Conservation (phyloP, 768 basidiomycete genomes). For the Leccinum variicolor region DNA sequence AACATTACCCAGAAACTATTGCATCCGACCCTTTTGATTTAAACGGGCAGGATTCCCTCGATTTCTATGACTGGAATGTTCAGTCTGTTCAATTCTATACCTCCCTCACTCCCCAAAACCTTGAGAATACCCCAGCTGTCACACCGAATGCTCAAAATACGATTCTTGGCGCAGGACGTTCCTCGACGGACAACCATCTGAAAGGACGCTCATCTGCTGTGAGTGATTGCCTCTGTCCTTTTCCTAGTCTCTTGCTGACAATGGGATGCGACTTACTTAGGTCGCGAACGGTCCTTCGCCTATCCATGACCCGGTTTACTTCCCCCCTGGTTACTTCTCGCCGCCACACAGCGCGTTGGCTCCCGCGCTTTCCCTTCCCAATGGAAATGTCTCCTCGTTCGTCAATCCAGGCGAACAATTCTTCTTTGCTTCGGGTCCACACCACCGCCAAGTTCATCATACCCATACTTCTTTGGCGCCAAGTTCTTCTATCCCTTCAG, state of each 20-base stretch:
- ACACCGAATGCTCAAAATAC: background rate
- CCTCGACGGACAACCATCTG: no score
- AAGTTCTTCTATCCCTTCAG: background rate
- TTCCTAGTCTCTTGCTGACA: background rate
- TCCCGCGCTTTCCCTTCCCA: background rate
- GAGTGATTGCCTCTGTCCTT: background rate
- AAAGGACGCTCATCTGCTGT: background rate
- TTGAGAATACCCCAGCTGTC: background rate
- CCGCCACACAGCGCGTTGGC: background rate
- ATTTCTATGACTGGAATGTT: background rate
- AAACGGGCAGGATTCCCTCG: background rate
- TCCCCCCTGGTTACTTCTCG: background rate
- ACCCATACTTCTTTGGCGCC: background rate
- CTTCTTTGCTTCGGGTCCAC: background rate
- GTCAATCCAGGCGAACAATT: background rate
- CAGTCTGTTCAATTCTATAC: background rate
- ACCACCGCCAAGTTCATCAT: background rate
- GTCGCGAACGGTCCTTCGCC: background rate
- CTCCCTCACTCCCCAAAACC: background rate
- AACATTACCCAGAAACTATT: no score
- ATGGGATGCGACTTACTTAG: background rate
- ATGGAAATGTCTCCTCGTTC: background rate
- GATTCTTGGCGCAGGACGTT: accelerated
- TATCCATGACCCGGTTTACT: background rate
- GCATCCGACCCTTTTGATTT: background rate